phyloP scores from a whole-genome alignment of 768 basidiomycete species.

The Imleria badia region DNA sequence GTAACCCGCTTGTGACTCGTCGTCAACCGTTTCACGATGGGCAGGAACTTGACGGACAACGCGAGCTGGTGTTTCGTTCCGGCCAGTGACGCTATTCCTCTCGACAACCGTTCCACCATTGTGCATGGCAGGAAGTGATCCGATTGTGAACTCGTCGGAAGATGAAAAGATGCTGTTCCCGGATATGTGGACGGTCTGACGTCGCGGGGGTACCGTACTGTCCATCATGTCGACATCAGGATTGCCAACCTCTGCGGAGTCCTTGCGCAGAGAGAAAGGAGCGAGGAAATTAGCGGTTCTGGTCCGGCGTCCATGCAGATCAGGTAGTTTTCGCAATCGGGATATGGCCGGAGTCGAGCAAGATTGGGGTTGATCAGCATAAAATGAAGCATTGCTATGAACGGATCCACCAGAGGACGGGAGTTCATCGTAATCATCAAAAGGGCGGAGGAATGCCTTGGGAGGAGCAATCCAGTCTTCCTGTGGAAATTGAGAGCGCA shows the following conservation, averaged over 20 bases:
- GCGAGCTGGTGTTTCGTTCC: background rate
- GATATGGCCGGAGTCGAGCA: constrained; percentile 26
- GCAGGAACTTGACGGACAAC: background rate
- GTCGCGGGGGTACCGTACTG: background rate
- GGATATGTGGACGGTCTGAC: constrained; percentile 20
- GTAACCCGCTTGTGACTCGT: background rate
- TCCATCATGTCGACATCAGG: constrained; percentile 27
- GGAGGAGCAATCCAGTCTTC: constrained; percentile 16
- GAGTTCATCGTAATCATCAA: background rate
- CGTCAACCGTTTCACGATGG: background rate
- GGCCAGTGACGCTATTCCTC: background rate
- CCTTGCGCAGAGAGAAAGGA: background rate
- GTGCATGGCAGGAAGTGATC: background rate
- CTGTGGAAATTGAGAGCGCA: constrained; percentile 19
- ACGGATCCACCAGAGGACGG: background rate
- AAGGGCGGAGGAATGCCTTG: constrained; percentile 2
- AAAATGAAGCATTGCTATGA: constrained; percentile 18
- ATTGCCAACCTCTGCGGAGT: background rate
- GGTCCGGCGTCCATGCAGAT: background rate
- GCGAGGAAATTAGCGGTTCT: background rate
- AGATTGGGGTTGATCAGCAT: constrained; percentile 22
- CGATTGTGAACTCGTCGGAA: constrained; percentile 28
- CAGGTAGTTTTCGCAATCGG: background rate
- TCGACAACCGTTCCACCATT: background rate
- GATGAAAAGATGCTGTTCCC: constrained; percentile 31